phyloP scores from a whole-genome alignment of 805 yeast species.

The Diddensiella caesifluorescens region DNA sequence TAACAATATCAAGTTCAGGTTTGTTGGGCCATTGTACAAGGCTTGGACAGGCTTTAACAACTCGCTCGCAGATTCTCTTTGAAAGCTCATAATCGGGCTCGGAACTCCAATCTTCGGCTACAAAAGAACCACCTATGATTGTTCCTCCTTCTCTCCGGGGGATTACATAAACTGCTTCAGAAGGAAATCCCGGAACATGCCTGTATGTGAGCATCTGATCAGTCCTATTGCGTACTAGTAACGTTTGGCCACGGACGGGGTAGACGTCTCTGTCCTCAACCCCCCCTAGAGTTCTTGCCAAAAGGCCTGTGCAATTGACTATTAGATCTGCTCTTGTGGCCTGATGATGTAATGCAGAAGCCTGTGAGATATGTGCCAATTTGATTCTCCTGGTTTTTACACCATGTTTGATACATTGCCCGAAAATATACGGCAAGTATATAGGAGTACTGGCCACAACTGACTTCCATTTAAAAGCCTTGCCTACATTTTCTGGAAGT shows the following conservation, averaged over 20 bases:
- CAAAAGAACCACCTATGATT: constrained; percentile 1
- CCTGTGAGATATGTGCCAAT: background rate
- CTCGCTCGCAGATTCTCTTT: constrained; percentile 1
- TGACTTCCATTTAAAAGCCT: constrained; percentile 3
- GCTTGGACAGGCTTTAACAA: background rate
- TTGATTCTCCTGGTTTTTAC: background rate
- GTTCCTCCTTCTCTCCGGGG: constrained; percentile 4
- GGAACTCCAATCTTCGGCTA: background rate
- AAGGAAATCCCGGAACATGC: background rate
- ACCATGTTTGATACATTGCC: constrained; percentile 1
- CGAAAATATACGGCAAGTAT: constrained; percentile 1
- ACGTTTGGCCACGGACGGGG: constrained; percentile 7
- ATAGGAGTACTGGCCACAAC: constrained; percentile 3
- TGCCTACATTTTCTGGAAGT: constrained; percentile 1
- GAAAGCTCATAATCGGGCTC: constrained; percentile 2
- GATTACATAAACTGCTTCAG: background rate
- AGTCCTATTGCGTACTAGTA: constrained; percentile 1
- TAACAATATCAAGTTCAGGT: constrained; percentile 18
- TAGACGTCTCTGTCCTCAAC: constrained; percentile 1
- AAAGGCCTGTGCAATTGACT: constrained; percentile 71
- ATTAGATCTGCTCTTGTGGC: background rate
- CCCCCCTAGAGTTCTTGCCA: constrained; percentile 50
- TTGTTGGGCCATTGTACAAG: constrained; percentile 3
- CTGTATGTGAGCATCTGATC: background rate
- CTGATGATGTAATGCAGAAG: background rate